Base-by-base conservation (phyloP, 805 yeast genomes). In the Spathaspora girioi region DNA sequence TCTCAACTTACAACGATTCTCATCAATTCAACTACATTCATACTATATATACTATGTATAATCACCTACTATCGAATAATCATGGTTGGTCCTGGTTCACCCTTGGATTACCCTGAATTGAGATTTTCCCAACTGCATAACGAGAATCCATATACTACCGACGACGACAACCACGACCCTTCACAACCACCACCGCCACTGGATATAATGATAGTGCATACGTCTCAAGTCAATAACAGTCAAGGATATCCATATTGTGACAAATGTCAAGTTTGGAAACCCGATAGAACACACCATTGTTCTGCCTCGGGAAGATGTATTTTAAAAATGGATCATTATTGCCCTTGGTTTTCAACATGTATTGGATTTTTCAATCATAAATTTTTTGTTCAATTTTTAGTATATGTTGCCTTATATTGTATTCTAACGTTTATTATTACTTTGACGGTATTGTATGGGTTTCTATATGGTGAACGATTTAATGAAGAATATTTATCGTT, bases 331-430 rank as follows among this genome's bases (percentile, higher is more conserved):
- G 85, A 81, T 63, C 86, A 81, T 56, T 83, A 81, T 61, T 81
- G 86, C 56, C 97, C 97, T 0, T 93, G 98, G 98, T 90, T 91
- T 66, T 85, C 96, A 1, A 75, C 82, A 5, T 92, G 97, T 66
- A 80, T 93, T 52, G 98, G 98, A 0, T 86, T 81, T 67, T 70
- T 71, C 27, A 93, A 93, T 67, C 91, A 88, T 56, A 87, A 90
- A 68, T 81, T 74, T 63, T 93, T 92, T 62, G 65, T 89, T 26
- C 96, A 90, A 64, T 87, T 87, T 62, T 66, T 91, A 49, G 44
- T 76, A 6, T 84, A 84, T 60, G 71, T 81, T 2, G 68, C 82
- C 2, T 26, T 78, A 0, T 84, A 80, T 59, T 65, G 85, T 1
- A 52, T 67, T 1, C 50, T 77, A 10, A 74, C 82, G 7, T 67